Evolutionary conservation across 1,284 basidiomycete species (phyloP), one percentile per base, ranked within the genome.

Genomic region (Lentinus polychrous): DNA sequence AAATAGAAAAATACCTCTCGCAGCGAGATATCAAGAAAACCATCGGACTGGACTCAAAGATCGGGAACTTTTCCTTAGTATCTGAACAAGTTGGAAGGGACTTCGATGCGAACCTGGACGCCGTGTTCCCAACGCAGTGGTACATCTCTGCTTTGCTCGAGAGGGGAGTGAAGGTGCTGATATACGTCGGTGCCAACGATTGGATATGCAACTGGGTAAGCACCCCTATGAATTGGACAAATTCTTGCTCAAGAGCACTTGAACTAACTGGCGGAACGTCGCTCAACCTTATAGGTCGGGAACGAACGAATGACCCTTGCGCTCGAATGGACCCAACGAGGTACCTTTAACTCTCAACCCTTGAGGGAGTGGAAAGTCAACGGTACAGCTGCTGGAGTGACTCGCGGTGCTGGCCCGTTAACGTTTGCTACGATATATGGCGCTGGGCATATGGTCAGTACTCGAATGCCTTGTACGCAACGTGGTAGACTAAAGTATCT

Each of bases 131-230:
- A 45, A 74, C 74, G 0, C 65, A 70, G 56, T 65, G 75, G 40
- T 83, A 91, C 60, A 72, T 92, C 47, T 73, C 77, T 1, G 80
- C 72, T 1, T 73, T 94, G 31, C 76, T 93, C n/a, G 89, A 92
- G 59, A 78, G 87, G 22, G 81, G 79, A 1, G 69, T 94, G 27
- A 69, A 76, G 3, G 79, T 84, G 2, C 73, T 94, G 15, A 79
- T 91, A 49, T 90, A 90, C 54, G 84, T 81, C 4, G 87, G 87
- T n/a, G 74, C 72, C 2, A 78, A 80, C 49, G 86, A 89, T 62
- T 86, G 75, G 72, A 81, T 86, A 52, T 89, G 86, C 60, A 90
- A 88, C 64, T 83, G 82, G 74, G 66, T 88, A 39, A 31, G 57
- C 35, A 8, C 31, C 11, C 12, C 39, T 27, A 22, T 20, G 38